These are phyloP conservation scores for Cryphonectria nitschkei DNA, from an alignment of 2,329 filamentous ascomycete species.

Conservation along the genomic window DNA sequence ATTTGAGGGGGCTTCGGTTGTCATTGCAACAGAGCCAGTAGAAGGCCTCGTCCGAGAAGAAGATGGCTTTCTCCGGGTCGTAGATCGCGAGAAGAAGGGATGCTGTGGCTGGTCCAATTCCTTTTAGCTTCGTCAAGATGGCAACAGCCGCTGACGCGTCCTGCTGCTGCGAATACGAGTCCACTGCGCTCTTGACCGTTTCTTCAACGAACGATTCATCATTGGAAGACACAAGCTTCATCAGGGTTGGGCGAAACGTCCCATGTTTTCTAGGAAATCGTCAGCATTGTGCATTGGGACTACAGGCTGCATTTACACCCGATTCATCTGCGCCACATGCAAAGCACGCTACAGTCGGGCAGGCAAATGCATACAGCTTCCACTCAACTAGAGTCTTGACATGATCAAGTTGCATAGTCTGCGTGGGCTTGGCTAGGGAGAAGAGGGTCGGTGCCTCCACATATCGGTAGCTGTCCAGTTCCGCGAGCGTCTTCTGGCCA, in stretches of 20 bases:
- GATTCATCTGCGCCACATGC: neutral
- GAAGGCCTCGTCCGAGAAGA: slow-evolving; percentile 82
- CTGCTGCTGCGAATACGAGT: slow-evolving; percentile 44
- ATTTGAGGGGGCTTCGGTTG: slow-evolving; percentile 62
- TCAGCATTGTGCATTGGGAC: slow-evolving; percentile 3
- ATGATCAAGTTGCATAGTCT: slow-evolving; percentile 58
- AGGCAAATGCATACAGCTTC: slow-evolving; percentile 63
- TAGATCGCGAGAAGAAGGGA: slow-evolving; percentile 72
- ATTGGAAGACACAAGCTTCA: slow-evolving; percentile 67
- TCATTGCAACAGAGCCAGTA: slow-evolving; percentile 68
- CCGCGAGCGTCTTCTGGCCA: slow-evolving; percentile 54
- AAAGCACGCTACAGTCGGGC: neutral
- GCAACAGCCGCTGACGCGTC: slow-evolving; percentile 51
- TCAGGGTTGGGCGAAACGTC: slow-evolving; percentile 63
- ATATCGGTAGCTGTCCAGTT: slow-evolving; percentile 66
- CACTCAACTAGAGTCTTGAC: slow-evolving; percentile 67
- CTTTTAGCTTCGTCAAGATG: slow-evolving; percentile 64
- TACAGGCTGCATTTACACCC: neutral
- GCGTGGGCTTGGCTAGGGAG: slow-evolving; percentile 37
- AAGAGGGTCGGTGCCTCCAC: slow-evolving; percentile 54
- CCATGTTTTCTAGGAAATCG: slow-evolving; percentile 55
- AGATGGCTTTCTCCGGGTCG: slow-evolving; percentile 62
- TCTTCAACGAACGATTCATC: slow-evolving; percentile 47
- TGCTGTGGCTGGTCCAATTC: slow-evolving; percentile 79
- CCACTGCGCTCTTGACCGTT: slow-evolving; percentile 57